A percentile compares a stretch with the other conserved stretches of the same genome.
Conservation (phyloP, 2,329 filamentous ascomycete species). For the Fusarium hostae region DNA sequence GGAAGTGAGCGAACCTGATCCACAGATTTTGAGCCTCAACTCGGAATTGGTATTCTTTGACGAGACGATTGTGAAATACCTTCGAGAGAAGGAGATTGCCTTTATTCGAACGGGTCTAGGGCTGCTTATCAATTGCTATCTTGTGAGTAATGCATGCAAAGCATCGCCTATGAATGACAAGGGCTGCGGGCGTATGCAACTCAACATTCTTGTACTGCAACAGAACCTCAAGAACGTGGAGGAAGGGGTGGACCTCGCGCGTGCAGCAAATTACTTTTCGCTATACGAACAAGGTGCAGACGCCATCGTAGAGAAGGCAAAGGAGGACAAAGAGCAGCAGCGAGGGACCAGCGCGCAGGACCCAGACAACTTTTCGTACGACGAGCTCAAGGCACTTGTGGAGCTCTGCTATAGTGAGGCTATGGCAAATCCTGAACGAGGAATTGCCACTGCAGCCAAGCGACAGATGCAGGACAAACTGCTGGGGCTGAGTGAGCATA, state of each 20-base stretch:
- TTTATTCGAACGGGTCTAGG: constrained; percentile 84
- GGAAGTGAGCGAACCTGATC: constrained; percentile 80
- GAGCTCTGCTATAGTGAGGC: constrained; percentile 77
- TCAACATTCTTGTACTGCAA: constrained; percentile 94
- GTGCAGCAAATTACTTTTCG: constrained; percentile 74
- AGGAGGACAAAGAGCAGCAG: constrained; percentile 55
- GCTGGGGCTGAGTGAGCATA: constrained; percentile 75
- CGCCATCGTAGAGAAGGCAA: constrained; percentile 71
- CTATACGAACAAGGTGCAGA: constrained; percentile 75
- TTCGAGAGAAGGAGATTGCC: constrained; percentile 75
- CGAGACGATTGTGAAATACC: constrained; percentile 78
- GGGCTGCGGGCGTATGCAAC: constrained; percentile 87
- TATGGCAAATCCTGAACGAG: constrained; percentile 73
- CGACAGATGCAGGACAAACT: constrained; percentile 77
- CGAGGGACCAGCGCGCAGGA: constrained; percentile 48
- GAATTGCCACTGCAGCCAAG: constrained; percentile 73
- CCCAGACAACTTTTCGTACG: constrained; percentile 67
- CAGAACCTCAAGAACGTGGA: constrained; percentile 97
- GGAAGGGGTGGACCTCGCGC: constrained; percentile 70
- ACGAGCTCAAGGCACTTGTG: constrained; percentile 73
- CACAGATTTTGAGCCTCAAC: constrained; percentile 85
- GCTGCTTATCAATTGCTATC: constrained; percentile 79
- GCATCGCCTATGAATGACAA: constrained; percentile 86
- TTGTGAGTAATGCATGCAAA: constrained; percentile 76
- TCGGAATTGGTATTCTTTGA: constrained; percentile 87